A percentile compares a stretch with the other conserved stretches of the same genome.
Evolutionary conservation across 73 alveolate genomes (phyloP).

Genomic region (Symbiodinium pilosum): DNA sequence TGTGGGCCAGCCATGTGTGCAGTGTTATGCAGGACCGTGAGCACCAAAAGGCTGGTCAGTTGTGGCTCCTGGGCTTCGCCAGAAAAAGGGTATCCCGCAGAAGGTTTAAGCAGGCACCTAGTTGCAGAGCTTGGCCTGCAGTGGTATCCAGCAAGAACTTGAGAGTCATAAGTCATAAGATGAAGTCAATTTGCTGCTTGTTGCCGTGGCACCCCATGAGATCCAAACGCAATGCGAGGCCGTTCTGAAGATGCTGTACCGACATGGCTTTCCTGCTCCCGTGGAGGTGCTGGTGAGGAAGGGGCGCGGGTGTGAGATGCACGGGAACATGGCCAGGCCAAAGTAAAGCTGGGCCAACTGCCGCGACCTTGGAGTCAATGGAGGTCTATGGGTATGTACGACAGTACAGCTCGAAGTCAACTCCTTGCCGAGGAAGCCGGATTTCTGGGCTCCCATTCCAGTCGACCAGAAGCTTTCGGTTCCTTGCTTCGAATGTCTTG

Average conservation of each 20-base stretch:
- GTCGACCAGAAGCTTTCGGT: constrained; percentile 16
- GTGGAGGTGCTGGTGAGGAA: background rate
- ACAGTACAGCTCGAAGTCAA: background rate
- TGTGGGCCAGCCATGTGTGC: too few relatives aligned
- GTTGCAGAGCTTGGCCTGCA: too few relatives aligned
- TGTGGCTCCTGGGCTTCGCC: too few relatives aligned
- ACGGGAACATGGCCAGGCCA: background rate
- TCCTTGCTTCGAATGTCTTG: too few relatives aligned
- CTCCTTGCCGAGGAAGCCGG: background rate
- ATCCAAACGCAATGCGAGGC: background rate
- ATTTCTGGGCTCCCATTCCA: background rate
- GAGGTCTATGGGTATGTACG: background rate
- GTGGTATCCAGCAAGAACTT: too few relatives aligned
- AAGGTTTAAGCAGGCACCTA: too few relatives aligned
- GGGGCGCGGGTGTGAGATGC: background rate
- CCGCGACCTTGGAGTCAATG: background rate
- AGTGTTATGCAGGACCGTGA: background rate
- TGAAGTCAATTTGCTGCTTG: background rate
- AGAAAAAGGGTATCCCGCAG: too few relatives aligned
- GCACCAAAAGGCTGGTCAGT: constrained; percentile 2
- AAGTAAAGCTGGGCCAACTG: constrained; percentile 5
- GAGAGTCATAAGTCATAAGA: too few relatives aligned
- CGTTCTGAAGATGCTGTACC: constrained; percentile 12
- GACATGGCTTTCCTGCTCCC: background rate
- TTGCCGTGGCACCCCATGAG: background rate